Conservation (phyloP, 495 filamentous ascomycete species). For the Hypoxylon subgilvum region DNA sequence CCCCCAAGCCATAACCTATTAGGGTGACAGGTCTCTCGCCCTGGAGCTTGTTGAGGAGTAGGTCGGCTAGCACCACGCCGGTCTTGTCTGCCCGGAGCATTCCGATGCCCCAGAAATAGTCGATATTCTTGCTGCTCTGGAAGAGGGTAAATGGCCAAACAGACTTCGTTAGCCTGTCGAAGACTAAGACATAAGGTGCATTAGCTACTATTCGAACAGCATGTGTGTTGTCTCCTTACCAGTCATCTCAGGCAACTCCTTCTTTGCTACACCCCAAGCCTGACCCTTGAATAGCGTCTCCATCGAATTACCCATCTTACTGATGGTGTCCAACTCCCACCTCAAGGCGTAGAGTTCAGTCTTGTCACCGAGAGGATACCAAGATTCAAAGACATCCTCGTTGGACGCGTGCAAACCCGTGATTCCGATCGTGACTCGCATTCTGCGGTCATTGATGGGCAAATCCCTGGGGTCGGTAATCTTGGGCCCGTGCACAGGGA, state of each 20-base stretch:
- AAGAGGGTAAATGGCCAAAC: slow-evolving; percentile 79
- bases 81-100: slow-evolving; percentile 86
- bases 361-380: slow-evolving; percentile 71
- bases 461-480: slow-evolving; percentile 50
- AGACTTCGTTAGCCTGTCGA: slow-evolving; percentile 70
- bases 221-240: slow-evolving; percentile 41
- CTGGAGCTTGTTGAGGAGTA: slow-evolving; percentile 83
- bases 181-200: slow-evolving; percentile 58
- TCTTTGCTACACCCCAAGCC: slow-evolving; percentile 77
- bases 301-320: slow-evolving; percentile 78
- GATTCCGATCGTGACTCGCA: slow-evolving; percentile 83
- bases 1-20: slow-evolving; percentile 89
- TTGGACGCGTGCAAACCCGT: slow-evolving; percentile 79
- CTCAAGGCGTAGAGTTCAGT: slow-evolving; percentile 83
- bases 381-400: slow-evolving; percentile 73
- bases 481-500: slow-evolving; percentile 65
- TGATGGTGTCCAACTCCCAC: slow-evolving; percentile 80
- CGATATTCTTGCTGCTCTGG: slow-evolving; percentile 79
- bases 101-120: slow-evolving; percentile 87
- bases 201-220: slow-evolving; percentile 25
- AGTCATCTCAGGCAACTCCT: slow-evolving; percentile 67
- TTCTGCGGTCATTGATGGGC: slow-evolving; percentile 57
- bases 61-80: slow-evolving; percentile 82
- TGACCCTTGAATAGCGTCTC: slow-evolving; percentile 74
- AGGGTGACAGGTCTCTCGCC: slow-evolving; percentile 88